Evolutionary conservation across 2,329 filamentous ascomycete genomes (phyloP).

Genomic region (Corinectria fuckeliana): DNA sequence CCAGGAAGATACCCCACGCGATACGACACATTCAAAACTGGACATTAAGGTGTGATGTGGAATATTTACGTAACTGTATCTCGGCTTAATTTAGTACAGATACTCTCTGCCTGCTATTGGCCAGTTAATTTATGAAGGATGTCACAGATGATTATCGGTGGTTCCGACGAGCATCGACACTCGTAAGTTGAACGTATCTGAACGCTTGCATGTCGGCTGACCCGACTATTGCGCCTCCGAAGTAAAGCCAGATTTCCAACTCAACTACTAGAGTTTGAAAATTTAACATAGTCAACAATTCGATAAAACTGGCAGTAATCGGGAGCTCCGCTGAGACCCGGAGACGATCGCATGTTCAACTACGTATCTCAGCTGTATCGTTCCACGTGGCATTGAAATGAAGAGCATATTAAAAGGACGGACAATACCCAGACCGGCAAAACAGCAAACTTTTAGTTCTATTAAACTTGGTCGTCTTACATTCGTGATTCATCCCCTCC

Average conservation of each 20-base stretch:
- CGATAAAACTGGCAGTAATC: not conserved
- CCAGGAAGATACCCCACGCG: not conserved
- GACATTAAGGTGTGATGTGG: no score
- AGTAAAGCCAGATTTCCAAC: no score
- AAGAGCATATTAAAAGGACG: not conserved
- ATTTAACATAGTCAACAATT: not conserved
- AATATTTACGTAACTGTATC: not conserved
- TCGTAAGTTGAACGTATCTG: not conserved
- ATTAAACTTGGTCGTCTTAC: not conserved
- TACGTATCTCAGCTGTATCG: not conserved
- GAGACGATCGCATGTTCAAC: not conserved
- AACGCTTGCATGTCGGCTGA: not conserved
- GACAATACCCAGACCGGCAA: not conserved
- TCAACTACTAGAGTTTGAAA: not conserved
- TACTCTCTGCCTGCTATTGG: no score
- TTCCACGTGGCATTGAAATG: not conserved
- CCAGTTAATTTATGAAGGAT: no score
- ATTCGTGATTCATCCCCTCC: no score
- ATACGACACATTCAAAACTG: not conserved
- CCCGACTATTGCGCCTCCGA: not conserved
- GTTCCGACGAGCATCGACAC: not conserved
- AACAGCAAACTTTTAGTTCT: not conserved
- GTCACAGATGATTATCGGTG: not conserved
- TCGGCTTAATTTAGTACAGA: not conserved
- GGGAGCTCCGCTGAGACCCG: not conserved